Percentiles rank a stretch among this genome's conserved stretches.
phyloP scores from a whole-genome alignment of 177 flowering plant species.

The Vitis hybrid region DNA sequence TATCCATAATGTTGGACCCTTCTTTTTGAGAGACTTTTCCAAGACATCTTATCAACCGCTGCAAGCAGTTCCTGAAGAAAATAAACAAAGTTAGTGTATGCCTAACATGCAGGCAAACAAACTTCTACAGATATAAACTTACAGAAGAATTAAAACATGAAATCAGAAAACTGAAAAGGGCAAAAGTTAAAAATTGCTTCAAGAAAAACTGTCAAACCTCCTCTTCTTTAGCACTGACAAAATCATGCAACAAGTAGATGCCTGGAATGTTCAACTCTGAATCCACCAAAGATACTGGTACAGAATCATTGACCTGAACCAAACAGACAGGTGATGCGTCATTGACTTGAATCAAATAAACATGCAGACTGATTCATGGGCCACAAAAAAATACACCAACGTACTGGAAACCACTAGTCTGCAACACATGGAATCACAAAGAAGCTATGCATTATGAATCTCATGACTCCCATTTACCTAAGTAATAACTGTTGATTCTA shows the following conservation, averaged over 20 bases:
- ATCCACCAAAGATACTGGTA: constrained; percentile 54
- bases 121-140: too few species aligned
- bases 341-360: background rate
- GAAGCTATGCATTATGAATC: too few species aligned
- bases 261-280: constrained; percentile 81
- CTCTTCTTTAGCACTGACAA: constrained; percentile 63
- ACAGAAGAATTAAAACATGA: background rate
- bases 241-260: constrained; percentile 64
- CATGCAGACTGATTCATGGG: background rate
- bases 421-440: too few species aligned
- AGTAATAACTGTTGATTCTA: too few species aligned
- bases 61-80: constrained; percentile 66
- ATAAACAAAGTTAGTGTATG: background rate
- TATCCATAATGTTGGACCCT: constrained; percentile 97
- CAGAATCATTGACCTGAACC: constrained; percentile 34
- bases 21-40: constrained; percentile 79
- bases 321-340: constrained; percentile 6
- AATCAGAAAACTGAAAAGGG: background rate
- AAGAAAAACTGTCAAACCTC: constrained; percentile 35
- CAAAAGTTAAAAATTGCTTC: background rate
- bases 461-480: too few species aligned
- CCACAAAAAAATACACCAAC: background rate
- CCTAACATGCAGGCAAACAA: background rate
- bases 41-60: constrained; percentile 79
- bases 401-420: too few species aligned